These are phyloP conservation scores for Trametes polyzona DNA, from an alignment of 1,284 basidiomycete genomes.

Conservation along the genomic window DNA sequence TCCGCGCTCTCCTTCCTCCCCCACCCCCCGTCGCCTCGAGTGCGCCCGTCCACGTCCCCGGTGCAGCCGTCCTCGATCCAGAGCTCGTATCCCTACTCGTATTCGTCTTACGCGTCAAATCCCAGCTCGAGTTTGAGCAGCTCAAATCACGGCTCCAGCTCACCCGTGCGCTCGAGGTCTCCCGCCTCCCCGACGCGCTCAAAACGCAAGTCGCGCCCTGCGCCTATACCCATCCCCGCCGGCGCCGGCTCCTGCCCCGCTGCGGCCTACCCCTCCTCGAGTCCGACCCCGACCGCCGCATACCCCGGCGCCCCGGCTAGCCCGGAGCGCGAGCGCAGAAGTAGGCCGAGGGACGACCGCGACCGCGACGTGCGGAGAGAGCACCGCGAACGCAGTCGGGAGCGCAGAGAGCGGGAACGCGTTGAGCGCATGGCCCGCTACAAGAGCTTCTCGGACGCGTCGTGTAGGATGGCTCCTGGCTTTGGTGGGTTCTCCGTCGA, in stretches of 20 bases:
- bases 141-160: constrained; percentile 18
- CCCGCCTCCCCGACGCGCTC: constrained; percentile 22
- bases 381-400: constrained; percentile 29
- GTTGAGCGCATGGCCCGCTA: constrained; percentile 27
- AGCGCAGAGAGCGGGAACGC: constrained; percentile 26
- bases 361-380: constrained; percentile 12
- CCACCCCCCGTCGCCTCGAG: constrained; percentile 29
- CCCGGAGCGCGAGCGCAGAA: constrained; percentile 25
- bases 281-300: not conserved
- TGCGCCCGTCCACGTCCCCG: constrained; percentile 16
- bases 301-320: constrained; percentile 21
- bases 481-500: constrained; percentile 3
- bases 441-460: constrained; percentile 30
- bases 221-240: constrained; percentile 22
- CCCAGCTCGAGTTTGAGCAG: constrained; percentile 2
- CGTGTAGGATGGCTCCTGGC: not conserved
- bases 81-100: constrained; percentile 13
- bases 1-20: constrained; percentile 34
- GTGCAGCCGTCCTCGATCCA: constrained; percentile 8
- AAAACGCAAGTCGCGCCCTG: constrained; percentile 24
- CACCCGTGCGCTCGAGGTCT: constrained; percentile 26
- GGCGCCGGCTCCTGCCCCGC: not conserved
- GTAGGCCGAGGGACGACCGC: constrained; percentile 17
- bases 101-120: constrained; percentile 17
- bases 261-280: not conserved